These are phyloP conservation scores for Theileria orientalis DNA, from an alignment of 169 alveolate species.

Conservation along the genomic window DNA sequence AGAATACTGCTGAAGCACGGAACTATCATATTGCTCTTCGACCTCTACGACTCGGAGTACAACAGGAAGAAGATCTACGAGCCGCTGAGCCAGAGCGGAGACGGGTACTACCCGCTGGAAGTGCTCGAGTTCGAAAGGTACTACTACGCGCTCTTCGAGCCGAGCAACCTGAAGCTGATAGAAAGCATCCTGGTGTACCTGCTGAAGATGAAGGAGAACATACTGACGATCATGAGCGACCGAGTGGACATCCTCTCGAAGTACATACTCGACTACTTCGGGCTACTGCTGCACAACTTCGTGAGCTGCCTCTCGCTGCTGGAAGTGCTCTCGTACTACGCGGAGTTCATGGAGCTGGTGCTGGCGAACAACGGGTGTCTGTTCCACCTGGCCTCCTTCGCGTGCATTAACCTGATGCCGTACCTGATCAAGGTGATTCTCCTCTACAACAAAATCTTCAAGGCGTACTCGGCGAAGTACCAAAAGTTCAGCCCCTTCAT, in stretches of 20 bases:
- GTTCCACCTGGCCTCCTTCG: slow-evolving; percentile 14
- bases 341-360: slow-evolving; percentile 38
- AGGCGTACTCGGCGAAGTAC: slow-evolving; percentile 10
- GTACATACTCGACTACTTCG: slow-evolving; percentile 22
- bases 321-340: slow-evolving; percentile 31
- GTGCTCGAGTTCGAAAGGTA: neutral
- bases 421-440: slow-evolving; percentile 28
- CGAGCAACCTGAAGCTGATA: slow-evolving; percentile 23
- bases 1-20: slow-evolving; percentile 61
- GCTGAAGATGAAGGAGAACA: slow-evolving; percentile 25
- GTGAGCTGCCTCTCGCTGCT: slow-evolving; percentile 39
- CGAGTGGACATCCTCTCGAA: slow-evolving; percentile 22
- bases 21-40: slow-evolving; percentile 23
- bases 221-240: neutral
- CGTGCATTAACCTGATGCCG: slow-evolving; percentile 43
- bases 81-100: neutral
- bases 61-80: neutral
- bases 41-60: neutral
- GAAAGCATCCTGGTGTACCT: slow-evolving; percentile 27
- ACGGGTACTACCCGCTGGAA: neutral
- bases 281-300: slow-evolving; percentile 24
- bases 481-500: slow-evolving; percentile 22
- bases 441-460: slow-evolving; percentile 9
- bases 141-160: slow-evolving; percentile 13
- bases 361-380: slow-evolving; percentile 1